Conservation (phyloP, 2,329 filamentous ascomycete species). For the Lasiodiplodia sp. region DNA sequence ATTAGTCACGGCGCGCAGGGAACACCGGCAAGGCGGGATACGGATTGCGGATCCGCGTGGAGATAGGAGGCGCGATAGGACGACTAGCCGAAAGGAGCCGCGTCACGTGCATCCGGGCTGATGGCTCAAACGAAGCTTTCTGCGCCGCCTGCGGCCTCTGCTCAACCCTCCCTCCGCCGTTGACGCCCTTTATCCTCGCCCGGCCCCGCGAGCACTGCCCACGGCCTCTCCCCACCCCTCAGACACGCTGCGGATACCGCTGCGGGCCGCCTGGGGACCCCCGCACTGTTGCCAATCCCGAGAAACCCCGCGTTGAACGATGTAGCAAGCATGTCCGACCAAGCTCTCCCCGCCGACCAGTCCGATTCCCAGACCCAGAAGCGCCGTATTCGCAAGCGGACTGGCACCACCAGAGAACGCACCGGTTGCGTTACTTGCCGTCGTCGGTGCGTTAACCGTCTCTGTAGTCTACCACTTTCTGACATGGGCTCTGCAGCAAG, state of each 20-base stretch:
- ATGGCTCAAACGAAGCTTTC: constrained; percentile 24
- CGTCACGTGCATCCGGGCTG: constrained; percentile 14
- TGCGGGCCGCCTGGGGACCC: constrained; percentile 5
- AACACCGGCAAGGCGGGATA: neutral
- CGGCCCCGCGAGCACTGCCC: neutral
- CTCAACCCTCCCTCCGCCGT: constrained; percentile 20
- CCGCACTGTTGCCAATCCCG: constrained; percentile 1
- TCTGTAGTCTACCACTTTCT: constrained; percentile 8
- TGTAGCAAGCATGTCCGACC: constrained; percentile 23
- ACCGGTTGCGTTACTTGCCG: constrained; percentile 30
- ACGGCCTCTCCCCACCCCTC: neutral
- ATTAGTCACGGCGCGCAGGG: neutral
- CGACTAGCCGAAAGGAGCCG: neutral
- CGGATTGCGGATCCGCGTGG: constrained; percentile 14
- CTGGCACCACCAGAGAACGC: constrained; percentile 28
- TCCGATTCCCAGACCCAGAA: constrained; percentile 19
- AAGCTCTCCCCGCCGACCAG: constrained; percentile 10
- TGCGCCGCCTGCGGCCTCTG: constrained; percentile 11
- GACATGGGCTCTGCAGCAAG: constrained; percentile 14
- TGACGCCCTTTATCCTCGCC: constrained; percentile 19
- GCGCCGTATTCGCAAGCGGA: constrained; percentile 28
- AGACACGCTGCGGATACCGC: neutral
- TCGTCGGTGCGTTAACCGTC: constrained; percentile 21
- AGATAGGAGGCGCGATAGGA: constrained; percentile 2
- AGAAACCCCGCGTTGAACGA: constrained; percentile 3